Conservation (phyloP, 208 protist genomes). For the Tritrichomonas musculus region DNA sequence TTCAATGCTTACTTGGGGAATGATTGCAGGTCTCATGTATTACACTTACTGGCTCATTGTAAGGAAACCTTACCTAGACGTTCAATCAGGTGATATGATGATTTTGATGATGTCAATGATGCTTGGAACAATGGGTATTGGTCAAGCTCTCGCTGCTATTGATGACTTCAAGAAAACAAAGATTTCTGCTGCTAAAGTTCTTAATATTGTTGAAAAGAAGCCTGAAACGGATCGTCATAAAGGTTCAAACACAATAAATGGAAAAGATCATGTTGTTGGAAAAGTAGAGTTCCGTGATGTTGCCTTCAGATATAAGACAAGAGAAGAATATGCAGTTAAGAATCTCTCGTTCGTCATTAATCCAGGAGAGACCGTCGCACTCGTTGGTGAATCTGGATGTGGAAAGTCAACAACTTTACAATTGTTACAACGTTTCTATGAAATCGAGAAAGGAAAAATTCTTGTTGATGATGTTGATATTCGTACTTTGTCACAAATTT, state of each 20-base stretch:
- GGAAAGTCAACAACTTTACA: constrained; percentile 66
- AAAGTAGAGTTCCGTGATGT: constrained; percentile 18
- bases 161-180: neutral
- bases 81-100: neutral
- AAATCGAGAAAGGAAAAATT: neutral
- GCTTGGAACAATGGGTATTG: neutral
- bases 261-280: neutral
- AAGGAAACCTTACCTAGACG: neutral
- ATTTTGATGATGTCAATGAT: neutral
- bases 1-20: neutral
- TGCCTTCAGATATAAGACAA: neutral
- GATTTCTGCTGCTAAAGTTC: neutral
- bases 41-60: neutral
- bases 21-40: neutral
- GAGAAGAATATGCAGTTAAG: constrained; percentile 45
- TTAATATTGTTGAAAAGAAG: neutral
- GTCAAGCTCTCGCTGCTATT: neutral
- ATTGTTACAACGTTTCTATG: constrained; percentile 61
- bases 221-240: neutral
- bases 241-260: neutral
- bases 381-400: constrained; percentile 61
- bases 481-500: constrained; percentile 45
- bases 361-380: constrained; percentile 49
- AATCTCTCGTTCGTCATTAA: constrained; percentile 42
- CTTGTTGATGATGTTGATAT: constrained; percentile 57